Evolutionary conservation across 495 filamentous ascomycete genomes (phyloP), one percentile per base, ranked within the genome.

Genomic region (Neohortaea acidophila): DNA sequence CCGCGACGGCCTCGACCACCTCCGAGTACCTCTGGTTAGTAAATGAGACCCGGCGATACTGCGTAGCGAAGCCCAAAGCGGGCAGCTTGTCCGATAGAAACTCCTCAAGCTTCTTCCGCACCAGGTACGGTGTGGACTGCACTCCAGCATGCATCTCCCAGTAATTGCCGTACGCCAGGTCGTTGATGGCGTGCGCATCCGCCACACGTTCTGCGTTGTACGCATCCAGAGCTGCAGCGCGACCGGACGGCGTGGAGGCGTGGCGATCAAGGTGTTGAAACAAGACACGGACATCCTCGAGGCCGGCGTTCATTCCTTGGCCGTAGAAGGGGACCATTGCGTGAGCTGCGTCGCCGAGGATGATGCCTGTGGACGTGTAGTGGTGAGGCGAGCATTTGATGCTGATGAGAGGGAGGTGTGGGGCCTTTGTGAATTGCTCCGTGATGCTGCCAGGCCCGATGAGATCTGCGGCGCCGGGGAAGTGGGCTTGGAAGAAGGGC

Each of bases 261-360:
- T 65, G 47, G 1, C 42, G 26, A 31, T 60, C 66, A 41, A 86
- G 68, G 44, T 71, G 64, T 51, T 87, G 79, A 21, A 87, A 68
- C 18, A 97, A 51, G 4, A 57, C 48, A 2, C 55, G 53, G 5
- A 63, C 59, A 35, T 63, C 59, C 49, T 63, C 59, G 2, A 63
- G 47, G 0, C 59, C 59, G 14, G 58, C 52, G 48, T 63, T 63
- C 59, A 63, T 61, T 40, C 59, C 59, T 36, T 63, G 59, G 7
- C 59, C 59, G 43, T 63, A 63, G 49, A 63, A 63, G 1, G 91
- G 89, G 0, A 97, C 84, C 72, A 97, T 94, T 33, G 89, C 91
- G 59, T 97, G 91, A 5, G 89, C 89, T 17, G 89, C 85, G 51
- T 97, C 89, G 34, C 89, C 89, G 28, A 97, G 49, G 41, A 97